phyloP scores from a whole-genome alignment of 2,329 filamentous ascomycete species.

The Claviceps lovelessii region DNA sequence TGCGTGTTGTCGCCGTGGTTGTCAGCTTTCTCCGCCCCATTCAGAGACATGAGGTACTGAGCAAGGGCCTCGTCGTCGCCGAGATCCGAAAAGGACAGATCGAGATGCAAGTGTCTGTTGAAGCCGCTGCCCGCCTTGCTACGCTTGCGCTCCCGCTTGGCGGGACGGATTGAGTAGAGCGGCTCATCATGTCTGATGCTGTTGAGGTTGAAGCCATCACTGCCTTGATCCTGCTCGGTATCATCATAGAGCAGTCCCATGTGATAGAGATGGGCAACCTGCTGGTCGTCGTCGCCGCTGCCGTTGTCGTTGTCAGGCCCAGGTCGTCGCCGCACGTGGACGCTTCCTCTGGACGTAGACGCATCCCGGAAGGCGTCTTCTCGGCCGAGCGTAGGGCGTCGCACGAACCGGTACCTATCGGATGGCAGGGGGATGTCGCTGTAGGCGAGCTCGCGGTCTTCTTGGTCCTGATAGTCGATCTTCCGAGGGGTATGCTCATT shows the following conservation, averaged over 20 bases:
- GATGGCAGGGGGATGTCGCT: constrained; percentile 23
- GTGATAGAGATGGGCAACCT: constrained; percentile 28
- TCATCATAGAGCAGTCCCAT: constrained; percentile 32
- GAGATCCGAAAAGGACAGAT: constrained; percentile 30
- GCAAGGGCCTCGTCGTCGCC: constrained; percentile 26
- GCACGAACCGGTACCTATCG: constrained; percentile 19
- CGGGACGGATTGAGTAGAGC: constrained; percentile 23
- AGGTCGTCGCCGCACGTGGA: constrained; percentile 12
- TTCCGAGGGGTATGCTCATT: not conserved
- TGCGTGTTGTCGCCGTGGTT: constrained; percentile 9
- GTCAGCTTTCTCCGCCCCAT: constrained; percentile 3
- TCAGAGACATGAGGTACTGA: constrained; percentile 18
- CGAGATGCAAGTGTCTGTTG: constrained; percentile 16
- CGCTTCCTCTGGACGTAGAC: constrained; percentile 21
- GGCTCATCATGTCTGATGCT: constrained; percentile 25
- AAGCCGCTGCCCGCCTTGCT: constrained; percentile 11
- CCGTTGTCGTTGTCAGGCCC: constrained; percentile 2
- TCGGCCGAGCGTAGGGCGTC: constrained; percentile 28
- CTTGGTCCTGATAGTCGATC: constrained; percentile 12
- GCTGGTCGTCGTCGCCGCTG: constrained; percentile 11
- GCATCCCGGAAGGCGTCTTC: constrained; percentile 32
- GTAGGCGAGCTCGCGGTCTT: constrained; percentile 22
- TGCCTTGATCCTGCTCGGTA: constrained; percentile 17
- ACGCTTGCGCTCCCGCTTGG: constrained; percentile 18
- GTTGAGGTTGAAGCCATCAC: constrained; percentile 23